Base-by-base conservation (phyloP, 305 asterid genomes). In the Caryopteris hybrid region DNA sequence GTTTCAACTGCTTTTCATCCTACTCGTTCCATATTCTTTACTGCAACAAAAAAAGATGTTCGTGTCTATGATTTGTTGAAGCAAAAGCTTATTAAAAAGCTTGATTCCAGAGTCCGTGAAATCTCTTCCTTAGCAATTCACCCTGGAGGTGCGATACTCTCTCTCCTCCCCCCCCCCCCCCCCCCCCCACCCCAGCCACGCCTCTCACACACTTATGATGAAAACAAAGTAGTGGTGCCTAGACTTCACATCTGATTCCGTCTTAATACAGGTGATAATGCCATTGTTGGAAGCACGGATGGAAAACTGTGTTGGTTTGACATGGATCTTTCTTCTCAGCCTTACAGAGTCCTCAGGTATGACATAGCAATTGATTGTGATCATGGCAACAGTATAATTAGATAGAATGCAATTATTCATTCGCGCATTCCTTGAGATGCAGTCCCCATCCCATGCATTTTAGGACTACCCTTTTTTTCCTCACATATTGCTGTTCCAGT, bases 281-380 rank as follows among this genome's bases (percentile, higher is more conserved):
- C 72, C 72, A 87, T 94, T 63, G 91, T 85, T 71, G 99, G 99
- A 66, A 94, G 98, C 84, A 91, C 59, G 78, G 99, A 94, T 20
- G 99, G 99, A 77, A 94, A 94, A 78, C 59, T 94, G 72, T 87
- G 96, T 76, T 94, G 99, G 99, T 94, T 94, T 81, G 99, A 94
- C 83, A 91, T 94, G 99, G 98, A 94, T 70, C 98, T 94, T 48
- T 87, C 99, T 8, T 86, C 99, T 75, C 81, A 78, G 65, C 99
- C 99, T 66, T 94, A 91, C 55, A 85, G 68, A 80, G 91, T 84
- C 77, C 95, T 91, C 70, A 84, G 87, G 99, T 94, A 87, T 70
- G 86, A 73, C 5, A 10, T 45, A 56, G 27, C 50, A 33, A 21
- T 60, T 62, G 41, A 61, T 55, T 13, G 29, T 56, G 54, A 25